Evolutionary conservation across 2,329 filamentous ascomycete species (phyloP).

Genomic region (Chrysosporium queenslandicum): DNA sequence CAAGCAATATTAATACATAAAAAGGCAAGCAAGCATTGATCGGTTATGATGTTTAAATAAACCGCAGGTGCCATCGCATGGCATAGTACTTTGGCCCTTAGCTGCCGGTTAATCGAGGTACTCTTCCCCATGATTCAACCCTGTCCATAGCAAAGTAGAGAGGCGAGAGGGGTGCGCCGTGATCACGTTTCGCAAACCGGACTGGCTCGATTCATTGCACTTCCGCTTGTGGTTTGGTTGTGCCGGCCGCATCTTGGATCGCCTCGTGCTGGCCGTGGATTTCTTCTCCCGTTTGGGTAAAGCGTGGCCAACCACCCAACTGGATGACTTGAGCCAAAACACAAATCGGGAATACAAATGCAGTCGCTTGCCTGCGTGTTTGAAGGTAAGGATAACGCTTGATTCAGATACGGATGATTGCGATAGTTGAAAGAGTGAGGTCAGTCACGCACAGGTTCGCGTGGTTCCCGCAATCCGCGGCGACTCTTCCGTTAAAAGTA

Average conservation of each 20-base stretch:
- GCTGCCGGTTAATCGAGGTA: neutral
- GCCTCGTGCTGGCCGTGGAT: conserved; percentile 4
- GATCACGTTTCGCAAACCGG: conserved; percentile 1
- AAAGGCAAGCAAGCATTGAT: neutral
- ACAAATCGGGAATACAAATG: conserved; percentile 15
- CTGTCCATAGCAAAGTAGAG: too few relatives aligned
- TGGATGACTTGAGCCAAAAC: neutral
- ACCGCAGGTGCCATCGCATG: neutral
- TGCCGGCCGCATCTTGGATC: conserved; percentile 2
- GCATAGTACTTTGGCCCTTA: neutral
- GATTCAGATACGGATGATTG: neutral
- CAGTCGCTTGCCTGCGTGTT: neutral
- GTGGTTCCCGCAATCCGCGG: neutral
- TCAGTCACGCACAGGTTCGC: neutral
- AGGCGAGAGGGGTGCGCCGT: neutral
- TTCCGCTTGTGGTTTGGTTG: conserved; percentile 3
- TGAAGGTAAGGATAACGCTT: neutral
- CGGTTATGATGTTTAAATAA: neutral
- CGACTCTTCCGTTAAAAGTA: neutral
- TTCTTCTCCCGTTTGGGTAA: conserved; percentile 14
- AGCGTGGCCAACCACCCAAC: neutral
- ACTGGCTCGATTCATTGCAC: conserved; percentile 2
- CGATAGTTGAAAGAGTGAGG: neutral
- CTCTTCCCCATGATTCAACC: too few relatives aligned
- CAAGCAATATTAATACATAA: conserved; percentile 5